Conservation (phyloP, 306 rosid genomes). For the Trifolium subterraneum region DNA sequence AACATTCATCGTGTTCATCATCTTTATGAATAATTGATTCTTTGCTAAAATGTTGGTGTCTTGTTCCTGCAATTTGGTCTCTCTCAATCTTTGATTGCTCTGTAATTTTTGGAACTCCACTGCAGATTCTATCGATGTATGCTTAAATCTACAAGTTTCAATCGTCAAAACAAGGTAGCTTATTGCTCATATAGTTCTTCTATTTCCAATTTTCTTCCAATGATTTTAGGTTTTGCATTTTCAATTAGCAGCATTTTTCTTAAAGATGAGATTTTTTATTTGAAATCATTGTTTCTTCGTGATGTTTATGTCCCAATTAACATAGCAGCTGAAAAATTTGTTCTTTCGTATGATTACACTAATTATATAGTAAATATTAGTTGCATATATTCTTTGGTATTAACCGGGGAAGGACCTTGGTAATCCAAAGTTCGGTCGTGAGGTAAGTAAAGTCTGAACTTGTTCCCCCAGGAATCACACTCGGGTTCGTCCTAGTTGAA, state of each 20-base stretch:
- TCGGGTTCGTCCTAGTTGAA: too few species aligned
- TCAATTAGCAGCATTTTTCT: conserved; percentile 8
- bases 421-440: too few species aligned
- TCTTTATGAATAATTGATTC: too few species aligned
- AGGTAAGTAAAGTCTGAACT: too few species aligned
- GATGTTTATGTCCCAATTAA: conserved; percentile 3
- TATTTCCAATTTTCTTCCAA: neutral
- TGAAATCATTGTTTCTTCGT: neutral
- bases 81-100: neutral
- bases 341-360: neutral
- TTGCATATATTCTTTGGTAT: too few species aligned
- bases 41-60: too few species aligned
- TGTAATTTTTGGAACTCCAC: neutral
- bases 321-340: neutral
- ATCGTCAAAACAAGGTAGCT: conserved; percentile 12
- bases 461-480: too few species aligned
- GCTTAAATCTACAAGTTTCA: conserved; percentile 1
- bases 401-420: too few species aligned
- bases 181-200: neutral
- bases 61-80: neutral
- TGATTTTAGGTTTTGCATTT: conserved; percentile 15
- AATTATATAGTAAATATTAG: neutral
- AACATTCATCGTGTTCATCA: too few species aligned
- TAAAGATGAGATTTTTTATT: conserved; percentile 19
- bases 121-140: neutral